phyloP scores from a whole-genome alignment of 805 yeast species.

The Metschnikowia peoriensis region DNA sequence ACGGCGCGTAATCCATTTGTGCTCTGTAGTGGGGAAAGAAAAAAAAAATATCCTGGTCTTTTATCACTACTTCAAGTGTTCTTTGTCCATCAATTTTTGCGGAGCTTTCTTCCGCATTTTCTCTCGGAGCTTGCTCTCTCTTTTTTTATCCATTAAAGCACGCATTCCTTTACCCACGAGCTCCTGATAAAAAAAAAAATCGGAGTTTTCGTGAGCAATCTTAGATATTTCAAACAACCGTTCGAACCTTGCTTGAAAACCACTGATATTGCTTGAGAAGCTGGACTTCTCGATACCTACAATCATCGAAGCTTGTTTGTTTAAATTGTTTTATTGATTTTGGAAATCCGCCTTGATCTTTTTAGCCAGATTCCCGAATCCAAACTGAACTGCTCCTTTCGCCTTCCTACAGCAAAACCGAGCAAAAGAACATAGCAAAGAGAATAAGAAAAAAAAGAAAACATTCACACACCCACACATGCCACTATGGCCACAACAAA shows the following conservation, averaged over 20 bases:
- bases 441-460: neutral
- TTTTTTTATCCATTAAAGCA: neutral
- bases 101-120: neutral
- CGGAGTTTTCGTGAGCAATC: neutral
- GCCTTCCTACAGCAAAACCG: neutral
- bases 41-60: neutral
- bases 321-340: neutral
- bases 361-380: no score
- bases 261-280: neutral
- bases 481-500: neutral
- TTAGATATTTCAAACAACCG: neutral
- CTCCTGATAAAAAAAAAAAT: neutral
- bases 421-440: neutral
- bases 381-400: no score
- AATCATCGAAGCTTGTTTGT: no score
- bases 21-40: slow-evolving; percentile 5
- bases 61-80: neutral
- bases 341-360: neutral
- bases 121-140: neutral
- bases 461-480: neutral
- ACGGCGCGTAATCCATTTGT: slow-evolving; percentile 1
- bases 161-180: neutral
- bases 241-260: neutral
- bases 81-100: slow-evolving; percentile 1
- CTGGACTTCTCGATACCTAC: slow-evolving; percentile 1